Percentiles rank a stretch among this genome's conserved stretches.
Conservation (phyloP, 768 basidiomycete genomes). For the Boletellus ananiceps region DNA sequence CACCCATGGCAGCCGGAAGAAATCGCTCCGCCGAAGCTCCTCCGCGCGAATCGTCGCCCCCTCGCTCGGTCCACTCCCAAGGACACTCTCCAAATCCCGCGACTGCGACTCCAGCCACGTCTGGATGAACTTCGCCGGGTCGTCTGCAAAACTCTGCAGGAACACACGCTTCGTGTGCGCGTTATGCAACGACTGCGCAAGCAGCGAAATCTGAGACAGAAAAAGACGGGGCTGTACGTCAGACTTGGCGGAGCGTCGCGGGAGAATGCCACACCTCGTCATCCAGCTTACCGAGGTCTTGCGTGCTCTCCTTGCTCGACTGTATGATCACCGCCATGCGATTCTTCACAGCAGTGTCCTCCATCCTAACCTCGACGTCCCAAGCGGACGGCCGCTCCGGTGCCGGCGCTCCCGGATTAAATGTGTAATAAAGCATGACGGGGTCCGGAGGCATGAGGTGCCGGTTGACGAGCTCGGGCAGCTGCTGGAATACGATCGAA, state of each 20-base stretch:
- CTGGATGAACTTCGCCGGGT: constrained; percentile 80
- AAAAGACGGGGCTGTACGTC: constrained; percentile 9
- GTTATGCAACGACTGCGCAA: constrained; percentile 82
- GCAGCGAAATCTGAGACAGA: constrained; percentile 61
- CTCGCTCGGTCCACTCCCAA: constrained; percentile 84
- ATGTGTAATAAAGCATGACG: constrained; percentile 68
- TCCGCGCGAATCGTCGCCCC: constrained; percentile 80
- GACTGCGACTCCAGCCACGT: constrained; percentile 92
- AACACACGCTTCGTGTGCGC: constrained; percentile 85
- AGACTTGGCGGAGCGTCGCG: constrained; percentile 5
- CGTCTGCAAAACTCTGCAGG: constrained; percentile 71
- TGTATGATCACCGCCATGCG: constrained; percentile 70
- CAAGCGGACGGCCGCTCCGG: constrained; percentile 73
- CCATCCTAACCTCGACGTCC: constrained; percentile 86
- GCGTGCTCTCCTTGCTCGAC: constrained; percentile 65
- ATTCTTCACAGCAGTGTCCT: constrained; percentile 69
- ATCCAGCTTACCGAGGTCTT: constrained; percentile 68
- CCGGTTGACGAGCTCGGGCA: constrained; percentile 84
- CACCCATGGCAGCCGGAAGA: constrained; percentile 91
- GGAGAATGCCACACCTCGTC: constrained; percentile 63
- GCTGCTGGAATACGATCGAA: constrained; percentile 64
- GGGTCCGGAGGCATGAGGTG: constrained; percentile 77
- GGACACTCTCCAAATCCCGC: constrained; percentile 80
- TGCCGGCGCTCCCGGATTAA: constrained; percentile 58
- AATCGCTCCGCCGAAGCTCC: constrained; percentile 82